phyloP scores from a whole-genome alignment of 805 yeast species.

The Candida endomychidarum region DNA sequence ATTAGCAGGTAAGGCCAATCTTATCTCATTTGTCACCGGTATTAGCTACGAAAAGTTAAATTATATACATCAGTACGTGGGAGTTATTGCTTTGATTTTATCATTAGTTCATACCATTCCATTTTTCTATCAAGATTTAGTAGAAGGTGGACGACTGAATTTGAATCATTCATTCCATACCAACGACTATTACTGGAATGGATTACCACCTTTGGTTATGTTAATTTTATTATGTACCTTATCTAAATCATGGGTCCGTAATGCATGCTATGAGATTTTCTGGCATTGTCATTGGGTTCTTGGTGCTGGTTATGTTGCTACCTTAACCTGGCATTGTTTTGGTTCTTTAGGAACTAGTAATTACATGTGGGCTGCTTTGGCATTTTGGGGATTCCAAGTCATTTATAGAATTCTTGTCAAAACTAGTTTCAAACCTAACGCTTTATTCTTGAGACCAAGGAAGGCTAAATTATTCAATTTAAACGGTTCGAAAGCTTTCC shows the following conservation, averaged over 20 bases:
- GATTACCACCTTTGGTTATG: slow-evolving; percentile 50
- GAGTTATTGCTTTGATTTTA: slow-evolving; percentile 42
- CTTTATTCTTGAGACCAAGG: slow-evolving; percentile 39
- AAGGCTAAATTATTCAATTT: slow-evolving; percentile 30
- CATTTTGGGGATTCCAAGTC: slow-evolving; percentile 51
- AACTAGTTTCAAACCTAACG: slow-evolving; percentile 46
- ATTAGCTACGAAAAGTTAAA: slow-evolving; percentile 56
- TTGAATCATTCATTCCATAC: slow-evolving; percentile 18
- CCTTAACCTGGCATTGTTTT: slow-evolving; percentile 46
- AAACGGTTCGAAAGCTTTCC: slow-evolving; percentile 24
- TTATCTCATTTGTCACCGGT: slow-evolving; percentile 50
- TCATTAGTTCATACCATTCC: slow-evolving; percentile 53
- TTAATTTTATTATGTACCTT: slow-evolving; percentile 43
- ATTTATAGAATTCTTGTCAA: slow-evolving; percentile 46
- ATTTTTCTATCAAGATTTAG: slow-evolving; percentile 42
- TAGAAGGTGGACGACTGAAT: slow-evolving; percentile 48
- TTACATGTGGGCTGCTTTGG: slow-evolving; percentile 52
- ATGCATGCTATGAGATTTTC: slow-evolving; percentile 46
- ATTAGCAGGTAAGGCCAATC: slow-evolving; percentile 53
- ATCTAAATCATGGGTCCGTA: slow-evolving; percentile 43
- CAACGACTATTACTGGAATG: slow-evolving; percentile 31
- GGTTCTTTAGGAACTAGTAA: slow-evolving; percentile 33
- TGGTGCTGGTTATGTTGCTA: slow-evolving; percentile 49
- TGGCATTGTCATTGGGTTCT: slow-evolving; percentile 53
- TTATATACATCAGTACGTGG: slow-evolving; percentile 49